These are phyloP conservation scores for Sporothrix phasma DNA, from an alignment of 2,329 filamentous ascomycete genomes.

Conservation along the genomic window DNA sequence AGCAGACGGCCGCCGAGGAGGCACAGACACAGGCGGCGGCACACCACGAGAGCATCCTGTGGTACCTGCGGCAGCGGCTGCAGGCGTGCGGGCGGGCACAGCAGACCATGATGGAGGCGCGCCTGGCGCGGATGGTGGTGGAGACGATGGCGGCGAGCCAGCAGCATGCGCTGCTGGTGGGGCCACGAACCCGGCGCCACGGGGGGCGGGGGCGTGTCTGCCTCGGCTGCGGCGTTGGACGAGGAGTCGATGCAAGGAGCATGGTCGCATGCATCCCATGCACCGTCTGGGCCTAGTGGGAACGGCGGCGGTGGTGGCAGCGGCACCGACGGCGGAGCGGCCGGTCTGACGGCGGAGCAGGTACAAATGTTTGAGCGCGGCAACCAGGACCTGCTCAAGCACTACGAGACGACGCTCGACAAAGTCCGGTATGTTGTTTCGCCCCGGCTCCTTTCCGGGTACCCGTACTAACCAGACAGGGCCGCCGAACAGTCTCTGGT, in stretches of 20 bases:
- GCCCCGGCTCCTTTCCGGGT: neutral
- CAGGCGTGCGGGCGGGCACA: constrained; percentile 70
- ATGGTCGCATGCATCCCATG: neutral
- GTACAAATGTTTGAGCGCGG: constrained; percentile 88
- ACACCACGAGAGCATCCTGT: constrained; percentile 74
- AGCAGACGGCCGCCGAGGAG: constrained; percentile 65
- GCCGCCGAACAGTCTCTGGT: constrained; percentile 81
- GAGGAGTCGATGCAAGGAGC: neutral
- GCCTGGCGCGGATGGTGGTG: constrained; percentile 75
- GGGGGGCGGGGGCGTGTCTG: neutral
- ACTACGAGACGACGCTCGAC: constrained; percentile 87
- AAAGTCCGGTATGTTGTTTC: constrained; percentile 68
- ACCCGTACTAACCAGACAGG: constrained; percentile 33
- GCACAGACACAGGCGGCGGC: constrained; percentile 54
- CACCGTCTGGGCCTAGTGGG: neutral
- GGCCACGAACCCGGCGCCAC: neutral
- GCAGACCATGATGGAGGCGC: constrained; percentile 84
- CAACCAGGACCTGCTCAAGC: constrained; percentile 83
- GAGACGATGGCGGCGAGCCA: constrained; percentile 40
- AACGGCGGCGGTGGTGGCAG: constrained; percentile 9
- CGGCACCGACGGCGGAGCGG: constrained; percentile 20
- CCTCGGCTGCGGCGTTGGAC: neutral
- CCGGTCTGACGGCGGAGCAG: constrained; percentile 70
- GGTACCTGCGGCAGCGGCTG: constrained; percentile 66
- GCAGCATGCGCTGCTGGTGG: neutral